These are phyloP conservation scores for Bryoerythrophyllum caledonicum DNA, from an alignment of 225 moss, liverwort and hornwort species.

Conservation along the genomic window DNA sequence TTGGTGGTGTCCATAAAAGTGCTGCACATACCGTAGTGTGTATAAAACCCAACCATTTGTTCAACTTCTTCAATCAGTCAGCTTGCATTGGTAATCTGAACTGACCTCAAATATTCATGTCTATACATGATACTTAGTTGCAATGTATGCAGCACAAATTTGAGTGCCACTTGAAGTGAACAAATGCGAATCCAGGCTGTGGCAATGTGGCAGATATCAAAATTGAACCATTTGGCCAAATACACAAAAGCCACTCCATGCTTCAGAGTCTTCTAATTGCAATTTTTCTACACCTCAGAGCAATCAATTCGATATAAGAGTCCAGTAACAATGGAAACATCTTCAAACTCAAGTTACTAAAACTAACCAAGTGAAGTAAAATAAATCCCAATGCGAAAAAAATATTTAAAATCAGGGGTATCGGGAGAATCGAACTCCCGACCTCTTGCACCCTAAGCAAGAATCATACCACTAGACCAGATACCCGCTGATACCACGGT, in stretches of 20 bases:
- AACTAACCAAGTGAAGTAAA: background rate
- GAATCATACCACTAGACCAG: conserved; percentile 13
- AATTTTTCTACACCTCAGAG: too few relatives aligned
- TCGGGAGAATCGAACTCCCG: conserved; percentile 2
- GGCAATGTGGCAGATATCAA: too few relatives aligned
- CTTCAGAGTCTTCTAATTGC: too few relatives aligned
- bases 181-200: too few relatives aligned
- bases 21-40: too few relatives aligned
- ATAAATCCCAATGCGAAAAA: background rate
- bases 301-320: background rate
- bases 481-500: background rate
- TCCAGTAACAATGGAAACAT: background rate
- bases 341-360: background rate
- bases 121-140: background rate
- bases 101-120: background rate
- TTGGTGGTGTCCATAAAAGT: too few relatives aligned
- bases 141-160: background rate
- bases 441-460: conserved; percentile 1
- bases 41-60: too few relatives aligned
- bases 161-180: too few relatives aligned
- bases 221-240: too few relatives aligned
- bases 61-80: background rate
- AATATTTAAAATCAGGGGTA: background rate
- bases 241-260: background rate
- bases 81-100: background rate